Evolutionary conservation across 1,284 basidiomycete species (phyloP).

Genomic region (Malassezia vespertilionis): DNA sequence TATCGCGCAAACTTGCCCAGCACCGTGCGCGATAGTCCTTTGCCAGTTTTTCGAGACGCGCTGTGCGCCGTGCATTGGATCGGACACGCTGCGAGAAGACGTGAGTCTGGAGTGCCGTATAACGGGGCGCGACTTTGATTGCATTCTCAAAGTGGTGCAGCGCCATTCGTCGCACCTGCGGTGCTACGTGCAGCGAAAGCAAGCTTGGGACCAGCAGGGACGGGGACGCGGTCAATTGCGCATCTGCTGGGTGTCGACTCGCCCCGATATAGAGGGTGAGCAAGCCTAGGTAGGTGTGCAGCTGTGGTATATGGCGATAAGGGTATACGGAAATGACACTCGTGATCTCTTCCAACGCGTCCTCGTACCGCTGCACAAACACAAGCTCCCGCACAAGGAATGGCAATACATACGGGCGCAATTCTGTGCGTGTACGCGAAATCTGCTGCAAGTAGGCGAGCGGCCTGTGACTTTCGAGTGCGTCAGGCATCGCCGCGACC

Average conservation of each 20-base stretch:
- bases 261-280: slow-evolving; percentile 8
- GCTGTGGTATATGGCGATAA: slow-evolving; percentile 12
- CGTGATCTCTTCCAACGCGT: slow-evolving; percentile 8
- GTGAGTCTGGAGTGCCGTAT: background rate
- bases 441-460: slow-evolving; percentile 6
- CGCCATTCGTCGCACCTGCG: background rate
- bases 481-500: background rate
- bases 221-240: background rate
- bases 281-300: slow-evolving; percentile 14
- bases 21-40: background rate
- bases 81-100: slow-evolving; percentile 1
- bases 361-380: background rate
- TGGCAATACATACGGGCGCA: slow-evolving; percentile 10
- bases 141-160: slow-evolving; percentile 14
- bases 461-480: background rate
- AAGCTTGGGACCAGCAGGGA: background rate
- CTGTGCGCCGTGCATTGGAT: background rate
- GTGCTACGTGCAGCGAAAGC: background rate
- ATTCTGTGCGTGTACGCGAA: background rate
- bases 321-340: slow-evolving; percentile 12
- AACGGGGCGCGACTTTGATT: slow-evolving; percentile 10
- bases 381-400: slow-evolving; percentile 7
- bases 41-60: background rate
- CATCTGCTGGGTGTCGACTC: background rate
- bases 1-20: slow-evolving; percentile 5